Conservation (phyloP, 2,329 filamentous ascomycete species). For the Proliferodiscus dingleyae region DNA sequence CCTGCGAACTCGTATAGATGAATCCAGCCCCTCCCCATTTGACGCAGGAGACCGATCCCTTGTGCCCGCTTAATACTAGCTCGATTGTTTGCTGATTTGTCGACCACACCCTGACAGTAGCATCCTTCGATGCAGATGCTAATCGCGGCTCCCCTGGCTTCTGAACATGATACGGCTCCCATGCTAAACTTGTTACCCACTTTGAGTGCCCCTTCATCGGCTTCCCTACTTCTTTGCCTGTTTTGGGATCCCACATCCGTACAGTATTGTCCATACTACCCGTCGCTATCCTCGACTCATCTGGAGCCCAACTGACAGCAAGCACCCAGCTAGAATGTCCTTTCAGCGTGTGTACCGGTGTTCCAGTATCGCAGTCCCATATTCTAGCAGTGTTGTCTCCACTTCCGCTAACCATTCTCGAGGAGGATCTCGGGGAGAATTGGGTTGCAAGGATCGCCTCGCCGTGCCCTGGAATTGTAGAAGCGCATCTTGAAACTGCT, state of each 20-base stretch:
- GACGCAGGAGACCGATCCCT: conserved; percentile 82
- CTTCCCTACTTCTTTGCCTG: conserved; percentile 67
- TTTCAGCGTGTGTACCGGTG: conserved; percentile 77
- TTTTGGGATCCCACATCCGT: conserved; percentile 82
- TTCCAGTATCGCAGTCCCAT: conserved; percentile 94
- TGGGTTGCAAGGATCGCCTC: conserved; percentile 82
- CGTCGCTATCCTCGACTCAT: conserved; percentile 75
- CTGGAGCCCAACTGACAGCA: conserved; percentile 80
- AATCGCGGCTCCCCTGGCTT: conserved; percentile 67
- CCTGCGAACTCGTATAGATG: conserved; percentile 81
- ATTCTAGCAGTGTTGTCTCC: conserved; percentile 88
- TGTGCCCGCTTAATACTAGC: conserved; percentile 81
- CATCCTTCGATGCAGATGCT: conserved; percentile 85
- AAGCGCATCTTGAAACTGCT: conserved; percentile 83
- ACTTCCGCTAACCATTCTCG: conserved; percentile 77
- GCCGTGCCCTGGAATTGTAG: conserved; percentile 84
- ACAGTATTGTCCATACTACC: conserved; percentile 91
- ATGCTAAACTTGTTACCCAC: conserved; percentile 81
- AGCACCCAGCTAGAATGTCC: conserved; percentile 90
- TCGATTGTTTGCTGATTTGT: conserved; percentile 74
- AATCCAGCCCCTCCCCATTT: conserved; percentile 88
- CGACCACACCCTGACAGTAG: conserved; percentile 82
- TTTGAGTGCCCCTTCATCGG: conserved; percentile 78
- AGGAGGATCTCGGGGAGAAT: conserved; percentile 76
- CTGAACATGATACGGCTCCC: conserved; percentile 91